Evolutionary conservation across 2,329 filamentous ascomycete species (phyloP), one percentile per base, ranked within the genome.

Genomic region (Aureobasidium namibiae): DNA sequence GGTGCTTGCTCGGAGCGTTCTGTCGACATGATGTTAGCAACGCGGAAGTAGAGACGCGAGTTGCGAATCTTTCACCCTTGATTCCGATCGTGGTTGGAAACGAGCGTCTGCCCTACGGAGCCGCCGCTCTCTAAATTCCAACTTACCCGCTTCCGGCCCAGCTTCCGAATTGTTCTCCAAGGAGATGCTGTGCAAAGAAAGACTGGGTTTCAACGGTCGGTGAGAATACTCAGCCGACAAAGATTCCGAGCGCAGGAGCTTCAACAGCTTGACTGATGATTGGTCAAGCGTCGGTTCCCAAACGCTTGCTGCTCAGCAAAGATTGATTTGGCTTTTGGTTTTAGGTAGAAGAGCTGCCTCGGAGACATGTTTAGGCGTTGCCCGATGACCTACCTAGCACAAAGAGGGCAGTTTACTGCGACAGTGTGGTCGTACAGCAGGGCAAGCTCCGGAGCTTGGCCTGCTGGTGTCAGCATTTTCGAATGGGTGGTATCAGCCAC

Each of bases 1-100:
- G 52, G 52, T 13, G 39, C 52, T 56, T 56, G 52, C 36, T 56
- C 52, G 52, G 52, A 44, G 38, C 29, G 6, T n/a, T 26, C 14
- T 23, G 16, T 36, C n/a, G 34, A 9, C 23, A n/a, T 4, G 18
- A 36, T 24, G 46, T 36, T 39, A 6, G 9, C 21, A 52, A 29
- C 48, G 16, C 24, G 31, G 14, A n/a, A n/a, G 3, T 16, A 16
- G 16, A 16, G 26, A 8, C 8, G n/a, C 5, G 16, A n/a, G 34
- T 38, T 38, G 34, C 34, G 4, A 38, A 38, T 16, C 6, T n/a
- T n/a, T 5, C 16, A n/a, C 4, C 2, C 34, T 0, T 1, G 2
- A n/a, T 9, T 18, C 2, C n/a, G 16, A 14, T 38, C 6, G 16
- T 18, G 6, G 39, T 42, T 42, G 39, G n/a, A 16, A 42, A 42